Evolutionary conservation across 2,329 filamentous ascomycete genomes (phyloP), one percentile per base, ranked within the genome.

Genomic region (Exophiala sp.): DNA sequence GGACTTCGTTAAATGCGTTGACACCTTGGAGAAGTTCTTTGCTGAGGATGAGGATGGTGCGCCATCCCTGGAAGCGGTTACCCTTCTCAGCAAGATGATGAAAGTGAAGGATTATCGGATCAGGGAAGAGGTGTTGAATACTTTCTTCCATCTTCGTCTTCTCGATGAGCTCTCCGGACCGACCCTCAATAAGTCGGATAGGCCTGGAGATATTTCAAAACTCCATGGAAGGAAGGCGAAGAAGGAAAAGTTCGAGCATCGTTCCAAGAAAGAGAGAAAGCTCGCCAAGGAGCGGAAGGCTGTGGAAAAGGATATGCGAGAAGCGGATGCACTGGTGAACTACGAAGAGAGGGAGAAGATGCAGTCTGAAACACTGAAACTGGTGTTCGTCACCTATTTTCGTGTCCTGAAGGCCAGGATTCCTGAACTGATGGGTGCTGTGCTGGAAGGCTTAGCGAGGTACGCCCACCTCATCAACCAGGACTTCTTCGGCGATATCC

Each of bases 401-500:
- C 85, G 90, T 45, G 91, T 97, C 47, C 73, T 98, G 37, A 97
- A 97, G 72, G 76, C 82, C 46, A 82, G 89, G 21, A 78, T 81
- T 19, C 83, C 88, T 11, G 81, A 85, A 58, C 79, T 98, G 14
- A 97, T 96, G 88, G 93, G 93, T n/a, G 90, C 91, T 11, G 90
- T 96, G 0, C 78, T 98, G 3, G 93, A 97, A 72, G 93, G 93
- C 22, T 73, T 98, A 18, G 90, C 91, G 43, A 89, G 89, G 65
- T 98, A 95, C 65, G 84, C 90, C 2, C 93, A 96, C 66, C 78
- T 98, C 52, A 98, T 98, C 76, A 98, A 98, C 71, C 89, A 98
- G 65, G 88, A 98, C 65, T 97, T 98, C 74, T 98, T 98, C 62
- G 93, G 91, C 22, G 93, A 98, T 65, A 77, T 98, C 23, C 79